Conservation (phyloP, 805 yeast species). For the Komagataella populi region DNA sequence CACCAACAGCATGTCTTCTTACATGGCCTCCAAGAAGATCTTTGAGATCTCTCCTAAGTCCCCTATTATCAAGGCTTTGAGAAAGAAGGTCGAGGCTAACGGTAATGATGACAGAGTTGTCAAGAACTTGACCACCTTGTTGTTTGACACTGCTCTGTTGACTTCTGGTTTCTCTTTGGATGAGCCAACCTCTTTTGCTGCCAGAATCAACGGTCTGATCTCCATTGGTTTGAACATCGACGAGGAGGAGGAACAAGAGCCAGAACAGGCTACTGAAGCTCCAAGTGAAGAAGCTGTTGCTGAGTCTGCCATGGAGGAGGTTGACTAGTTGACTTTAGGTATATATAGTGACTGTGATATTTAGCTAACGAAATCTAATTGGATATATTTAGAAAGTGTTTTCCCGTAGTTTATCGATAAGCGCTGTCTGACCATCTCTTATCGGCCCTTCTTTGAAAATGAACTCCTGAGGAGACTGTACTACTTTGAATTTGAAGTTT, state of each 20-base stretch:
- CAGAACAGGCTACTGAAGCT: slow-evolving; percentile 30
- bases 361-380: neutral
- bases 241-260: slow-evolving; percentile 44
- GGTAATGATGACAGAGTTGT: slow-evolving; percentile 98
- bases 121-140: slow-evolving; percentile 89
- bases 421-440: neutral
- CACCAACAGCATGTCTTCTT: slow-evolving; percentile 85
- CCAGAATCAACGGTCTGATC: slow-evolving; percentile 96
- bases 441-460: neutral
- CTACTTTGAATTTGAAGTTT: slow-evolving; percentile 5
- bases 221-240: slow-evolving; percentile 97
- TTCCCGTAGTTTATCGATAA: neutral
- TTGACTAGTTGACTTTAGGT: slow-evolving; percentile 43
- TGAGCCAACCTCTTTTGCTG: slow-evolving; percentile 95
- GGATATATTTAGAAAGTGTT: neutral
- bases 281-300: slow-evolving; percentile 55
- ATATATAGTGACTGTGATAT: neutral
- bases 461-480: neutral
- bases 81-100: slow-evolving; percentile 89
- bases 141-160: slow-evolving; percentile 95
- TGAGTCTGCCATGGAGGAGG: slow-evolving; percentile 98
- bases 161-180: slow-evolving; percentile 98
- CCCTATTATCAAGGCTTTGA: slow-evolving; percentile 88
- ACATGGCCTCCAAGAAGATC: slow-evolving; percentile 99
- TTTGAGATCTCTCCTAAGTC: slow-evolving; percentile 97